Percentiles rank a stretch among this genome's conserved stretches.
These are phyloP conservation scores for Xerocomus potaroensis DNA, from an alignment of 768 basidiomycete species.

Conservation along the genomic window DNA sequence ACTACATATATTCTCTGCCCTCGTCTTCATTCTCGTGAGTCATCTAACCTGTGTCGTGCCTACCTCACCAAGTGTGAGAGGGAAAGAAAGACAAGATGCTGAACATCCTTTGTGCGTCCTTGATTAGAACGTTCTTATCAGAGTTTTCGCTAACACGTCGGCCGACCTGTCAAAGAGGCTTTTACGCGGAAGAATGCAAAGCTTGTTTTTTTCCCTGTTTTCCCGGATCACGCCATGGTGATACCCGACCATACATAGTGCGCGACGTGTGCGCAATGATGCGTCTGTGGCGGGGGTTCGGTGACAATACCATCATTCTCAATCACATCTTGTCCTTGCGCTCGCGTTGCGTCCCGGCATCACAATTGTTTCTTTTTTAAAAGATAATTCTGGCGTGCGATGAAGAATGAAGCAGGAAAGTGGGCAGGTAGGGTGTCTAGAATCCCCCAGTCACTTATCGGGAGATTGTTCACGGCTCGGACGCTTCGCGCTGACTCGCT, in stretches of 20 bases:
- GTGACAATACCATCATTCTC: neutral
- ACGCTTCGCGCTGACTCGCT: too few relatives aligned
- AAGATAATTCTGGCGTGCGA: too few relatives aligned
- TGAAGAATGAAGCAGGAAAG: too few relatives aligned
- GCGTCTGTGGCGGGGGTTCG: neutral
- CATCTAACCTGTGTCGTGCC: neutral
- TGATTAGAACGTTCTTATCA: neutral
- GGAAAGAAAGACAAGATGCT: too few relatives aligned
- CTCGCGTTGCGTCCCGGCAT: neutral
- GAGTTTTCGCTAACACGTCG: neutral
- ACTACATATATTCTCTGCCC: neutral
- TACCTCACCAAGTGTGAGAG: too few relatives aligned
- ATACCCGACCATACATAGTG: neutral
- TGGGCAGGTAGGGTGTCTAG: too few relatives aligned
- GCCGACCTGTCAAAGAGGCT: constrained; percentile 2
- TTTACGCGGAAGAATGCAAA: constrained; percentile 5
- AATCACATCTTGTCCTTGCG: neutral
- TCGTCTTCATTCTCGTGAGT: neutral
- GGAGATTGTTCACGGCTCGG: too few relatives aligned
- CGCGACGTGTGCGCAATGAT: neutral
- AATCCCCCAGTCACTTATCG: too few relatives aligned
- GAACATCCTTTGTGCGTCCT: neutral
- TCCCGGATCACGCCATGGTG: constrained; percentile 2
- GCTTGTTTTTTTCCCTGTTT: too few relatives aligned
- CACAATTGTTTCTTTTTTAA: too few relatives aligned